Conservation (phyloP, 345 rosid species). For the Bruguiera gymnorhiza region DNA sequence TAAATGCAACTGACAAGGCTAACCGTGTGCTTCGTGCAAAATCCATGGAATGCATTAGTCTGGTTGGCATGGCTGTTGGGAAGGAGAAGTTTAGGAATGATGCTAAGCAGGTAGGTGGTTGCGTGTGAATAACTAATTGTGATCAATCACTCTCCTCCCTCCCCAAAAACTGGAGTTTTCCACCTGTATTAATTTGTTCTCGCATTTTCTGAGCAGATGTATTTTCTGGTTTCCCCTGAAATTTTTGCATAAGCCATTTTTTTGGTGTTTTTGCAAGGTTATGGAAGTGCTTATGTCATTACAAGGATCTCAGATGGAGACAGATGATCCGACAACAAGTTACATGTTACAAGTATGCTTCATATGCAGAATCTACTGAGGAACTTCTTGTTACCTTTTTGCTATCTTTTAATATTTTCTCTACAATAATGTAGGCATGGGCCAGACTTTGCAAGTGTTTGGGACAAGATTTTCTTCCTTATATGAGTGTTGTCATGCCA, state of each 20-base stretch:
- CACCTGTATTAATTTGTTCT: too few species aligned
- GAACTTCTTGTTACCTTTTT: not conserved
- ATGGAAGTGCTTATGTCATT: slow-evolving; percentile 96
- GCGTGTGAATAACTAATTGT: too few species aligned
- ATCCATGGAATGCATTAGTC: slow-evolving; percentile 98
- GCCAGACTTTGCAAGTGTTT: slow-evolving; percentile 98
- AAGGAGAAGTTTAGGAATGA: slow-evolving; percentile 90
- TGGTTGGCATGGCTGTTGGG: slow-evolving; percentile 99
- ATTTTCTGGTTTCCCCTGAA: not conserved
- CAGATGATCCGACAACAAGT: slow-evolving; percentile 97
- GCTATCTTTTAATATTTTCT: slow-evolving; percentile 4
- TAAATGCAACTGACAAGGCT: slow-evolving; percentile 87
- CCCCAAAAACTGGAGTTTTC: too few species aligned
- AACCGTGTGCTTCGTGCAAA: slow-evolving; percentile 95
- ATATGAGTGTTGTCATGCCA: slow-evolving; percentile 97
- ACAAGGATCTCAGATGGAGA: slow-evolving; percentile 93
- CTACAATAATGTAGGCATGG: slow-evolving; percentile 66
- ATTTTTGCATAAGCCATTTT: not conserved
- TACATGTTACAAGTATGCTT: slow-evolving; percentile 85
- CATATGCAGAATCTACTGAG: not conserved
- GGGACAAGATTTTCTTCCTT: slow-evolving; percentile 96
- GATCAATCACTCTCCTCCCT: too few species aligned
- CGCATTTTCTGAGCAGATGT: too few species aligned
- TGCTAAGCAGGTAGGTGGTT: slow-evolving; percentile 70
- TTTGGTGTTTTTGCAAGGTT: slow-evolving; percentile 45